phyloP scores from a whole-genome alignment of 164 flowering plant species.

The Dillenia suffruticosa region DNA sequence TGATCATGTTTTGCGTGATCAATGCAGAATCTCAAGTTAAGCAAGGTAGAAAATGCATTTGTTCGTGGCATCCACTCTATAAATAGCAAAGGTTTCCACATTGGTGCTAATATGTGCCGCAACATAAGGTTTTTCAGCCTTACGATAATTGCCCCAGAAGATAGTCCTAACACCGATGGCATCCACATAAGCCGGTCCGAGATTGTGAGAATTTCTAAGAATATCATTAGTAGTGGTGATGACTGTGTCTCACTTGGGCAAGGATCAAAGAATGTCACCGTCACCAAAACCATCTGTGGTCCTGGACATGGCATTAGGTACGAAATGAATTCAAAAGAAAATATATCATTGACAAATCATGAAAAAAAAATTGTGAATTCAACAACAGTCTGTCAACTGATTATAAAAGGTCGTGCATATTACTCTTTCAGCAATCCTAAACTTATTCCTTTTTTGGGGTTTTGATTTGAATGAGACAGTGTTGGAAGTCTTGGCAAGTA shows the following conservation, averaged over 20 bases:
- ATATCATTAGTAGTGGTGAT: slow-evolving; percentile 37
- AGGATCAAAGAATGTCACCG: slow-evolving; percentile 23
- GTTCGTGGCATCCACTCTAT: slow-evolving; percentile 27
- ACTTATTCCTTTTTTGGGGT: too few species aligned
- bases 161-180: slow-evolving; percentile 55
- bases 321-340: neutral
- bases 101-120: slow-evolving; percentile 9
- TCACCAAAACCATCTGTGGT: slow-evolving; percentile 32
- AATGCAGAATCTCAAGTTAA: slow-evolving; percentile 37
- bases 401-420: too few species aligned
- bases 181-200: slow-evolving; percentile 38
- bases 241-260: slow-evolving; percentile 43
- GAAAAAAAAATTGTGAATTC: too few species aligned
- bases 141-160: slow-evolving; percentile 35
- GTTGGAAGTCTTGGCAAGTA: slow-evolving; percentile 52
- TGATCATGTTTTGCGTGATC: neutral
- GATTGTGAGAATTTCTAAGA: slow-evolving; percentile 17
- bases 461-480: slow-evolving; percentile 12
- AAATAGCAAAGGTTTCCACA: slow-evolving; percentile 42
- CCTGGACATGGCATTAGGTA: slow-evolving; percentile 66
- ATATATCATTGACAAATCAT: too few species aligned
- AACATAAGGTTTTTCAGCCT: slow-evolving; percentile 17
- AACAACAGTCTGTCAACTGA: too few species aligned
- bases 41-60: slow-evolving; percentile 19
- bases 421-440: too few species aligned